These are phyloP conservation scores for Ormosia emarginata DNA, from an alignment of 306 rosid genomes.

Conservation along the genomic window DNA sequence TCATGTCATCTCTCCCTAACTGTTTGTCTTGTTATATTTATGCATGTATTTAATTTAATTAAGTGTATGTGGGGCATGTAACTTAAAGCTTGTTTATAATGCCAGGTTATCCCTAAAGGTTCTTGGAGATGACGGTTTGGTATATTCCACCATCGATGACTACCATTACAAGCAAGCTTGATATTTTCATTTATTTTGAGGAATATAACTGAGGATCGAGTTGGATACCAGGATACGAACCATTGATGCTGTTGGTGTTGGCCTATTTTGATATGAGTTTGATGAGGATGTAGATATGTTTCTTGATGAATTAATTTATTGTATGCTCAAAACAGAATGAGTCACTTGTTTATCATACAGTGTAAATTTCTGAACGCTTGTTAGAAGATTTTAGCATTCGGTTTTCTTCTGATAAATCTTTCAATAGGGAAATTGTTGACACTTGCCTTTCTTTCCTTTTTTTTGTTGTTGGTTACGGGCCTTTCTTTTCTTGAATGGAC, in stretches of 20 bases:
- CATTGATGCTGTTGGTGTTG: neutral
- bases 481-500: too few species aligned
- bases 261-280: neutral
- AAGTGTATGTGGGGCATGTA: neutral
- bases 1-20: conserved; percentile 43
- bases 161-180: conserved; percentile 78
- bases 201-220: neutral
- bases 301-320: conserved; percentile 11
- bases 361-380: neutral
- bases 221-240: conserved; percentile 2
- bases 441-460: too few species aligned
- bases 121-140: conserved; percentile 77
- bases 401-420: too few species aligned
- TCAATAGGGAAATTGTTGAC: too few species aligned
- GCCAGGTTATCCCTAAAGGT: conserved; percentile 67
- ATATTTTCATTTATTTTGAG: conserved; percentile 4
- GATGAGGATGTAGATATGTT: conserved; percentile 30
- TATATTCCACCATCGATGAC: conserved; percentile 90
- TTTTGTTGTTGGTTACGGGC: too few species aligned
- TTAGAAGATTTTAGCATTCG: neutral
- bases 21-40: neutral
- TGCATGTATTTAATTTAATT: neutral
- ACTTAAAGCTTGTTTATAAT: conserved; percentile 17
- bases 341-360: neutral
- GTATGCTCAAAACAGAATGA: neutral